Conservation (phyloP, 176 grass and related monocot genomes). For the maize (Zea mays) region Zm-B73-REFERENCE-NAM-5.0 NC_050103.1:164694001-164694500, state of each 20-base stretch:
- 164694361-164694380: conserved; percentile 48
- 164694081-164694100: too few relatives aligned
- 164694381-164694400: conserved; percentile 46
- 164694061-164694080: too few relatives aligned
- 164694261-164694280: not conserved
- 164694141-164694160: too few relatives aligned
- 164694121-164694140: not conserved
- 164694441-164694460: conserved; percentile 15
- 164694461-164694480: conserved; percentile 3
- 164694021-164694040: too few relatives aligned
- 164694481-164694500: not conserved
- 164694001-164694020: too few relatives aligned
- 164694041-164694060: too few relatives aligned
- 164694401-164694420: conserved; percentile 60
- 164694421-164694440: conserved; percentile 35
- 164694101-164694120: not conserved
- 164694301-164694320: not conserved
- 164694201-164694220: not conserved
- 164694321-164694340: conserved; percentile 14
- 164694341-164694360: conserved; percentile 49
- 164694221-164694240: not conserved
- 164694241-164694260: not conserved
- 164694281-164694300: conserved; percentile 3
- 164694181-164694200: not conserved
- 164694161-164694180: not conserved